Evolutionary conservation across 176 grass and related monocot genomes (phyloP), one percentile per base, ranked within the genome.

Genomic region (Triticum urartu): DNA sequence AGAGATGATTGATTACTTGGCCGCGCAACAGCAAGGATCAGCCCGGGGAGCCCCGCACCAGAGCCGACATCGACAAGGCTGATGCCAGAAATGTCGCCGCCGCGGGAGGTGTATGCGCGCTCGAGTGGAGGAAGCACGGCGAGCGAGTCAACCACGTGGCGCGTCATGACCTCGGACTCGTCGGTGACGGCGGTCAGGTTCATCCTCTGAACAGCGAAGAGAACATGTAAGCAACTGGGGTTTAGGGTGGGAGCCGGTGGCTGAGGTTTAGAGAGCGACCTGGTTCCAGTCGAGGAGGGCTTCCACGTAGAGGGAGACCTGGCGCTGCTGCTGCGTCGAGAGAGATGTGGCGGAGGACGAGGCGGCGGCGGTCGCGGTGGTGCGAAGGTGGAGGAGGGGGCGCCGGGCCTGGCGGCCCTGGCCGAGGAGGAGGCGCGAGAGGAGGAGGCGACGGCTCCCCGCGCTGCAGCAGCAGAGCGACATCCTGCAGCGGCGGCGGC

Each of bases 261-360:
- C 28, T 14, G 48, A 2, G 43, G 20, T n/a, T 68, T 50, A 32
- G 11, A 42, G 26, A 68, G 40, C 9, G 68, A 96, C 92, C 92
- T 99, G 92, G 65, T 95, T 99, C 94, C 92, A 94, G 77, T 92
- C 71, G 71, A 96, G 97, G 78, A 99, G 92, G 5, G 92, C 74
- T 24, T 72, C 68, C 17, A 95, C 86, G 72, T 92, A 99, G 42
- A 94, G 78, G 45, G 94, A 82, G 79, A 99, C 90, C 81, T 96
- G 97, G 33, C 83, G 87, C 90, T 84, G 90, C 89, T 94, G 93
- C 52, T 40, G 72, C n/a, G 88, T 60, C 56, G 92, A 91, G 77
- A 96, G 90, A 48, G 84, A 32, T 3, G 78, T 0, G 9, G 81
- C 21, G 38, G 79, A 17, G 45, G 79, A 12, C 1, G 88, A 11